These are phyloP conservation scores for Castanospermum australe DNA, from an alignment of 306 rosid species.

Conservation along the genomic window DNA sequence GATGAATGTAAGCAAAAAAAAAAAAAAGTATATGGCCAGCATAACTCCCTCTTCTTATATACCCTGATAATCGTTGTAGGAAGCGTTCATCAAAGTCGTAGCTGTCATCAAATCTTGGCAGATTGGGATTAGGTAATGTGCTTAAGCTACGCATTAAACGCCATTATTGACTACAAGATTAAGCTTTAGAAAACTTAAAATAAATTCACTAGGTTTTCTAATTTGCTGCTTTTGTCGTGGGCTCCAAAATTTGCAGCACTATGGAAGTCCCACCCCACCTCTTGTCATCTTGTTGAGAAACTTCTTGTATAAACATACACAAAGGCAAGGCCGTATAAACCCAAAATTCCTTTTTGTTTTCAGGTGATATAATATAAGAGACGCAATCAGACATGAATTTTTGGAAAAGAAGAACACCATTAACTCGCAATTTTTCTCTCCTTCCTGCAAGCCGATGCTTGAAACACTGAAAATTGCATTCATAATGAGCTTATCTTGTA, in stretches of 20 bases:
- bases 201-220: neutral
- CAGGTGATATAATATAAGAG: neutral
- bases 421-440: too few relatives aligned
- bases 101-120: neutral
- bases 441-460: too few relatives aligned
- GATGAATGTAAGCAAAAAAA: neutral
- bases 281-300: neutral
- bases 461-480: too few relatives aligned
- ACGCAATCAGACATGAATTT: neutral
- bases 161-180: neutral
- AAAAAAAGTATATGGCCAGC: neutral
- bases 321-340: neutral
- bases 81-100: neutral
- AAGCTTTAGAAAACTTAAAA: neutral
- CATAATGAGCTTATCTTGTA: too few relatives aligned
- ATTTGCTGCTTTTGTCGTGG: neutral
- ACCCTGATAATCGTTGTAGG: neutral
- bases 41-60: neutral
- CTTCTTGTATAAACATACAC: neutral
- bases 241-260: constrained; percentile 2
- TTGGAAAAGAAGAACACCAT: too few relatives aligned
- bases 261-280: neutral
- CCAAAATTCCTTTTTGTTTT: neutral
- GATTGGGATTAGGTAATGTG: constrained; percentile 24
- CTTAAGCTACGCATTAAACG: neutral